Conservation (phyloP, 495 filamentous ascomycete genomes). For the Jackrogersella minutella region DNA sequence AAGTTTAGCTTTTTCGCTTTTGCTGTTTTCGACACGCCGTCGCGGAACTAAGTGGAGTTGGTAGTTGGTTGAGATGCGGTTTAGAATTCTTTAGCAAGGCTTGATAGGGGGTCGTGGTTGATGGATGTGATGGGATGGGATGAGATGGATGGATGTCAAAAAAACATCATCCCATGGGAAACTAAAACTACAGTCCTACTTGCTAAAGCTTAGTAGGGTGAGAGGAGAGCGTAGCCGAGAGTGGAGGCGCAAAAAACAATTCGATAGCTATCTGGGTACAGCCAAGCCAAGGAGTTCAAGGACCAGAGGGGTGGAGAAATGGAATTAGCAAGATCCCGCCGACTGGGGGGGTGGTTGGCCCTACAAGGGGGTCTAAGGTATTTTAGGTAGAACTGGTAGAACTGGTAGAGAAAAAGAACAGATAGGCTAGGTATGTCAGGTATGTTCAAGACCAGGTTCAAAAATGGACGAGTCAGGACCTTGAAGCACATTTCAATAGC, state of each 20-base stretch:
- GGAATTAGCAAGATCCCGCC: slow-evolving; percentile 6
- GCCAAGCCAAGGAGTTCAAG: slow-evolving; percentile 9
- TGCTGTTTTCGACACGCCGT: too few relatives aligned
- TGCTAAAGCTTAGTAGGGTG: too few relatives aligned
- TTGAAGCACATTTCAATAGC: too few relatives aligned
- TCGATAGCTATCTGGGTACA: too few relatives aligned
- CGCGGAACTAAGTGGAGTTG: slow-evolving; percentile 26
- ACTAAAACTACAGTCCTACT: too few relatives aligned
- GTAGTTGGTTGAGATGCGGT: background rate
- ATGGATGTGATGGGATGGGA: slow-evolving; percentile 1
- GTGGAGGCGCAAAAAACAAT: slow-evolving; percentile 30
- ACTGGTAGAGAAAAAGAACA: too few relatives aligned
- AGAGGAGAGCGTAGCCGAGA: slow-evolving; percentile 12
- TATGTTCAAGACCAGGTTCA: too few relatives aligned
- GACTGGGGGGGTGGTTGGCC: slow-evolving; percentile 18
- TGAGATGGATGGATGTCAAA: slow-evolving; percentile 7
- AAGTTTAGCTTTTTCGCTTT: background rate
- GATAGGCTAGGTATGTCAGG: too few relatives aligned
- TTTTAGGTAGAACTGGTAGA: too few relatives aligned
- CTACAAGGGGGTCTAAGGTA: background rate
- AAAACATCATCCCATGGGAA: too few relatives aligned
- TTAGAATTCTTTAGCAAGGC: background rate
- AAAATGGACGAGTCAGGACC: too few relatives aligned
- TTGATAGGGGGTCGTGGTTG: background rate
- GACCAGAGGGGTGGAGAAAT: slow-evolving; percentile 22